Conservation (phyloP, 139 green algal genomes). For the Chlamydomonas sp. region DNA sequence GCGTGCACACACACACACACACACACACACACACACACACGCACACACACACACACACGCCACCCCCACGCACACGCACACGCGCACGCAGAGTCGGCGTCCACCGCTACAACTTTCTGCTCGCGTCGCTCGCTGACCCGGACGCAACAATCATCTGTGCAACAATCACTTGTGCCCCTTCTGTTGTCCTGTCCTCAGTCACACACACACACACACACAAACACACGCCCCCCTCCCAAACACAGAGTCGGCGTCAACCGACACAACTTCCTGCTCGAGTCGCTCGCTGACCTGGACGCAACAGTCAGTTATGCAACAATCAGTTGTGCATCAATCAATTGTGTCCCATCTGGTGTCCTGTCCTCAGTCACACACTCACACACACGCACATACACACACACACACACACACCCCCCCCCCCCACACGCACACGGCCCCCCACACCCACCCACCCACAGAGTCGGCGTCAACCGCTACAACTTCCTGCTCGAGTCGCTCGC, state of each 20-base stretch:
- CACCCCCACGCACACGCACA: neutral
- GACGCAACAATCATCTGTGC: no score
- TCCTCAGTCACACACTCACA: neutral
- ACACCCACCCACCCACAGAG: conserved; percentile 26
- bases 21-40: neutral
- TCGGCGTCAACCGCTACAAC: conserved; percentile 70
- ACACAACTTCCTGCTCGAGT: neutral
- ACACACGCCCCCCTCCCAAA: neutral
- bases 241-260: conserved; percentile 38
- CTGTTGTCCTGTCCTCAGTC: no score
- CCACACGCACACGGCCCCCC: neutral
- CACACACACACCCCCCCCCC: neutral
- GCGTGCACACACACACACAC: neutral
- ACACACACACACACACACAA: neutral
- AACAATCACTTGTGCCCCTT: no score
- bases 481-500: conserved; percentile 79
- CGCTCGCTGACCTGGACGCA: no score
- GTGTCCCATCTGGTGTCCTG: no score
- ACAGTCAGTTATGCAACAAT: no score
- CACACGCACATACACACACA: conserved; percentile 2
- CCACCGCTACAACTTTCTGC: neutral
- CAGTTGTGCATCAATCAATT: no score
- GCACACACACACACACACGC: conserved; percentile 1
- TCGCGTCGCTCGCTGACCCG: no score
- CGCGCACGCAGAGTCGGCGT: neutral